These are phyloP conservation scores for Clavispora phyllophila DNA, from an alignment of 805 yeast species.

Conservation along the genomic window DNA sequence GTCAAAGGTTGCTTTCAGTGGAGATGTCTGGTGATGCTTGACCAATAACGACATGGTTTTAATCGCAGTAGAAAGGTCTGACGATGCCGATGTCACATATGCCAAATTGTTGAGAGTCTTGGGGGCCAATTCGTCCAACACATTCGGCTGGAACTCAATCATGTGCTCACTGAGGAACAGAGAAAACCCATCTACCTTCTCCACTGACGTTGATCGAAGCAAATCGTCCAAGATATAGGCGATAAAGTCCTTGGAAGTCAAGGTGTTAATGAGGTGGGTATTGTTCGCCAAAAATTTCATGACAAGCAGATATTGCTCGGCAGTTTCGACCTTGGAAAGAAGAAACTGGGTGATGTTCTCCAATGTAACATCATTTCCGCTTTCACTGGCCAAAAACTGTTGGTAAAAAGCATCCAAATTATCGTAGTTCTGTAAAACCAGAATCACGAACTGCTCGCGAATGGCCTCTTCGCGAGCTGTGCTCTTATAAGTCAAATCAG, in stretches of 20 bases:
- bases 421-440: slow-evolving; percentile 1
- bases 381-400: background rate
- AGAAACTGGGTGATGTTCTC: slow-evolving; percentile 12
- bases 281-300: slow-evolving; percentile 9
- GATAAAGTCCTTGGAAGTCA: slow-evolving; percentile 10
- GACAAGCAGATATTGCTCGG: slow-evolving; percentile 10
- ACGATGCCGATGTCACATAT: slow-evolving; percentile 14
- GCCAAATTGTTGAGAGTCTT: slow-evolving; percentile 22
- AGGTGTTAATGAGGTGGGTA: slow-evolving; percentile 8
- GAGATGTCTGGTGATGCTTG: slow-evolving; percentile 12
- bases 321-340: slow-evolving; percentile 10
- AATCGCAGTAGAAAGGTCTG: slow-evolving; percentile 11
- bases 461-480: slow-evolving; percentile 1
- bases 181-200: slow-evolving; percentile 8
- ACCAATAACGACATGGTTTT: slow-evolving; percentile 10
- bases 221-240: slow-evolving; percentile 11
- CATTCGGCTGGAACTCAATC: slow-evolving; percentile 9
- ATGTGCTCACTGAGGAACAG: slow-evolving; percentile 6
- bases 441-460: slow-evolving; percentile 1
- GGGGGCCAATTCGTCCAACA: slow-evolving; percentile 14
- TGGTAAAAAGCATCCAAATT: slow-evolving; percentile 3
- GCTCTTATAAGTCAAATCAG: slow-evolving; percentile 11
- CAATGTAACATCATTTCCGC: background rate
- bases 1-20: slow-evolving; percentile 20
- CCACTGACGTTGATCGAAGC: slow-evolving; percentile 8